Percentiles rank a stretch among this genome's conserved stretches.
These are phyloP conservation scores for Melocanna baccifera DNA, from an alignment of 176 grass and related monocot species.

Conservation along the genomic window DNA sequence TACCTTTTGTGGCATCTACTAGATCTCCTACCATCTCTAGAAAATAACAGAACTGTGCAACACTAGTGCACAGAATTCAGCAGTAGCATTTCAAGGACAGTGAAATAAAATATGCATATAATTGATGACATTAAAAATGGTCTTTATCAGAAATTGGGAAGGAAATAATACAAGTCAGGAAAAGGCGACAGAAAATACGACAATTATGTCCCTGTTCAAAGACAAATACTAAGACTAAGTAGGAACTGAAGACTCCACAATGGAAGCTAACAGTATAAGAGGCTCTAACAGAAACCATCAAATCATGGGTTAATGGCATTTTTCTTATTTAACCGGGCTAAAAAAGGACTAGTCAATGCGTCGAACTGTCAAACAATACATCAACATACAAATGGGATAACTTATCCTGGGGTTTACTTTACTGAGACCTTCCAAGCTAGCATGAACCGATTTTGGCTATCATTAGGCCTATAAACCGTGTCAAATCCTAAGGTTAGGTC, in stretches of 20 bases:
- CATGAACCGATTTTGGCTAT: conserved; percentile 3
- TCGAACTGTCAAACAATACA: background rate
- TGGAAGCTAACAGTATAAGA: background rate
- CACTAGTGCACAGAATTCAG: background rate
- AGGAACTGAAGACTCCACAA: background rate
- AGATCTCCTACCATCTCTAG: background rate
- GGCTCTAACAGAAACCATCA: background rate
- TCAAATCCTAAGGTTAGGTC: conserved; percentile 2
- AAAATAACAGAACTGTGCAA: background rate
- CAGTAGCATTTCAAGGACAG: background rate
- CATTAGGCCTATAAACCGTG: conserved; percentile 3
- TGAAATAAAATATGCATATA: background rate
- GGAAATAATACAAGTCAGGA: background rate
- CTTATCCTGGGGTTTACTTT: conserved; percentile 8
- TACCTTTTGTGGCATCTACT: background rate
- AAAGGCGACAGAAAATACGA: background rate
- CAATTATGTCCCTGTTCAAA: background rate
- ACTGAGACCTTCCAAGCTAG: conserved; percentile 33
- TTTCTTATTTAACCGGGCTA: background rate
- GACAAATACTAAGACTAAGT: background rate
- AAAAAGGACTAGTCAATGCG: background rate
- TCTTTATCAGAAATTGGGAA: background rate
- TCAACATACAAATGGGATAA: background rate
- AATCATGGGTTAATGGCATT: background rate
- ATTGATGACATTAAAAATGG: background rate